Evolutionary conservation across 2,329 filamentous ascomycete species (phyloP).

Genomic region (Paecilomyces variotii): DNA sequence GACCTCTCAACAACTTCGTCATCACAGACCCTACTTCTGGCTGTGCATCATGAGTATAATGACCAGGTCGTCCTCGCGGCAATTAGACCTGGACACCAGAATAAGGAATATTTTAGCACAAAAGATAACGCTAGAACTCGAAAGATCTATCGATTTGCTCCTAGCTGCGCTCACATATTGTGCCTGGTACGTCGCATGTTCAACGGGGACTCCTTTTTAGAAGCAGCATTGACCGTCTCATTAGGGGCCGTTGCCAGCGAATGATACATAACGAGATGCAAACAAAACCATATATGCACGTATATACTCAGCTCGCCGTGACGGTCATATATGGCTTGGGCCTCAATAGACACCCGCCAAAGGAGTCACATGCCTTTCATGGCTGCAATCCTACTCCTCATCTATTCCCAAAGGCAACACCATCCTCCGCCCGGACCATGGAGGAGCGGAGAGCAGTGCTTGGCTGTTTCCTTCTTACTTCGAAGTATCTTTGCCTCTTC

Average conservation of each 20-base stretch:
- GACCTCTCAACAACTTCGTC: constrained; percentile 32
- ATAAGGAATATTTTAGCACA: constrained; percentile 40
- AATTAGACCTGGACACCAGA: constrained; percentile 32
- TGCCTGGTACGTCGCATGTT: constrained; percentile 35
- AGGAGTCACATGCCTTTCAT: background rate
- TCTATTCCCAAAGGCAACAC: constrained; percentile 7
- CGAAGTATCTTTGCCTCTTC: constrained; percentile 16
- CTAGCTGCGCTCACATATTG: constrained; percentile 42
- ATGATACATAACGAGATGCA: background rate
- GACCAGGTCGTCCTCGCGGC: constrained; percentile 35
- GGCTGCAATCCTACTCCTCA: background rate
- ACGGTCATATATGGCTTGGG: constrained; percentile 9
- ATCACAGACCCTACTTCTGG: constrained; percentile 43
- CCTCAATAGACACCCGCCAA: constrained; percentile 8
- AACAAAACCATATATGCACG: constrained; percentile 3
- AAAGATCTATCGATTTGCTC: constrained; percentile 46
- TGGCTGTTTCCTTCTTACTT: constrained; percentile 37
- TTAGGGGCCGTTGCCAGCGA: constrained; percentile 7
- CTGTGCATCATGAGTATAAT: constrained; percentile 43
- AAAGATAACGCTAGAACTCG: constrained; percentile 42
- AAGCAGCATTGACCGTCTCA: constrained; percentile 2
- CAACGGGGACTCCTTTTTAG: background rate
- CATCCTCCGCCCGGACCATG: constrained; percentile 22
- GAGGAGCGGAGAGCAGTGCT: constrained; percentile 44
- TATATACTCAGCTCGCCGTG: constrained; percentile 10